These are phyloP conservation scores for Pythium oligandrum DNA, from an alignment of 352 stramenopile genomes.

Conservation along the genomic window DNA sequence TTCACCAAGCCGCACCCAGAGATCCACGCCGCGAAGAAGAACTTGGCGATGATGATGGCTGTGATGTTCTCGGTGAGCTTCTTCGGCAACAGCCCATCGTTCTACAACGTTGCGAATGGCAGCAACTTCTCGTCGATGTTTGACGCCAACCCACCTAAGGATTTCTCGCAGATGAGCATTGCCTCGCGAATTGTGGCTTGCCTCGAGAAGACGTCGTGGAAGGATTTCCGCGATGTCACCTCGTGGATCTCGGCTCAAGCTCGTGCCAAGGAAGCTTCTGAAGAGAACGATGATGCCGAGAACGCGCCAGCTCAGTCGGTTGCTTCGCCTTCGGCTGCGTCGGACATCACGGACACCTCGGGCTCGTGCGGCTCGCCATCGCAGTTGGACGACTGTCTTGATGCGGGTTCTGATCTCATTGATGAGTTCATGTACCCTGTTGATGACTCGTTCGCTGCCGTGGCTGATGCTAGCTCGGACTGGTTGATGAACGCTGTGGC, in stretches of 20 bases:
- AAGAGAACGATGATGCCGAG: slow-evolving; percentile 13
- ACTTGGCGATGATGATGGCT: slow-evolving; percentile 86
- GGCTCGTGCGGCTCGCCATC: slow-evolving; percentile 52
- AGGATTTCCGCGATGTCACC: slow-evolving; percentile 79
- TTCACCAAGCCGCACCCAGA: slow-evolving; percentile 50
- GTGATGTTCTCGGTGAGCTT: slow-evolving; percentile 87
- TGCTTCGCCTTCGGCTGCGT: slow-evolving; percentile 56
- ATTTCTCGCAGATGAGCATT: slow-evolving; percentile 83
- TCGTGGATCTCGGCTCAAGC: slow-evolving; percentile 52
- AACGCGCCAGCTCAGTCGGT: slow-evolving; percentile 11
- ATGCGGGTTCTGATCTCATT: slow-evolving; percentile 59
- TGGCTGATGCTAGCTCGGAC: slow-evolving; percentile 45
- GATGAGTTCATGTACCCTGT: slow-evolving; percentile 82
- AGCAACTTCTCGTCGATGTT: slow-evolving; percentile 84
- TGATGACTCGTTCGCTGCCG: slow-evolving; percentile 62
- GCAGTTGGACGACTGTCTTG: slow-evolving; percentile 35
- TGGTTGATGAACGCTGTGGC: slow-evolving; percentile 61
- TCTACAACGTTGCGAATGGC: slow-evolving; percentile 67
- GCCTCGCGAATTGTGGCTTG: slow-evolving; percentile 79
- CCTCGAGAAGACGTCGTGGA: slow-evolving; percentile 87
- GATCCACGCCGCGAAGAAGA: slow-evolving; percentile 85
- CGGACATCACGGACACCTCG: slow-evolving; percentile 64
- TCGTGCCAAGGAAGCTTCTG: slow-evolving; percentile 24
- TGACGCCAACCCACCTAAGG: slow-evolving; percentile 62
- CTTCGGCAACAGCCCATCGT: slow-evolving; percentile 70